phyloP scores from a whole-genome alignment of 495 filamentous ascomycete species.

The Daldinia decipiens region DNA sequence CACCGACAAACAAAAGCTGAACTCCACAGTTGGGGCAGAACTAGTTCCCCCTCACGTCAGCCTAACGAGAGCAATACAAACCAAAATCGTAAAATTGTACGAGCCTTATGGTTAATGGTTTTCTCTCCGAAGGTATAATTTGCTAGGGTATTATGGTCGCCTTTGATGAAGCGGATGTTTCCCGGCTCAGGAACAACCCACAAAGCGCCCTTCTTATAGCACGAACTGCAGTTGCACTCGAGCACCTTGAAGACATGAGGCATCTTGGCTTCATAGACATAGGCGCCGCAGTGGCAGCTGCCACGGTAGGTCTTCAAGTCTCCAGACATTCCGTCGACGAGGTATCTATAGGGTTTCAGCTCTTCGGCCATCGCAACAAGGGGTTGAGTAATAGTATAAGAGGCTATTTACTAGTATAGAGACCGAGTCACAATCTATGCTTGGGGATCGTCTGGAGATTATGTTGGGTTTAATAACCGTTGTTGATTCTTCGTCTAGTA shows the following conservation, averaged over 20 bases:
- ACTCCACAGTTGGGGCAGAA: conserved; percentile 58
- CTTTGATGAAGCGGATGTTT: conserved; percentile 54
- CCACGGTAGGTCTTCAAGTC: conserved; percentile 62
- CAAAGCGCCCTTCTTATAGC: conserved; percentile 56
- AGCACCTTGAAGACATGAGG: conserved; percentile 53
- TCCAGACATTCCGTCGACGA: conserved; percentile 9
- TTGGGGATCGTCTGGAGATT: not conserved
- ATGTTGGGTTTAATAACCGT: not conserved
- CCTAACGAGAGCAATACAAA: conserved; percentile 3
- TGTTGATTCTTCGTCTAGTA: not conserved
- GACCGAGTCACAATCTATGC: not conserved
- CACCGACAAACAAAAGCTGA: conserved; percentile 40
- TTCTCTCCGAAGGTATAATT: conserved; percentile 52
- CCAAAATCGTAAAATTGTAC: conserved; percentile 4
- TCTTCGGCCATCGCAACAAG: conserved; percentile 27
- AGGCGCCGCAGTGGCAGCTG: conserved; percentile 66
- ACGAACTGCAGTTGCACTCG: conserved; percentile 65
- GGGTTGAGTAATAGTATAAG: conserved; percentile 11
- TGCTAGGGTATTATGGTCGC: conserved; percentile 47
- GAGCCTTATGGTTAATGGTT: conserved; percentile 50
- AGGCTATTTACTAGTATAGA: not conserved
- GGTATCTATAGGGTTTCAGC: conserved; percentile 42
- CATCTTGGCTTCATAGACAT: conserved; percentile 57
- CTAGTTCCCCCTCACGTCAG: conserved; percentile 41
- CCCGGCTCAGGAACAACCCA: conserved; percentile 49